phyloP scores from a whole-genome alignment of 2,329 filamentous ascomycete genomes.

The Calonectria leucothoes region DNA sequence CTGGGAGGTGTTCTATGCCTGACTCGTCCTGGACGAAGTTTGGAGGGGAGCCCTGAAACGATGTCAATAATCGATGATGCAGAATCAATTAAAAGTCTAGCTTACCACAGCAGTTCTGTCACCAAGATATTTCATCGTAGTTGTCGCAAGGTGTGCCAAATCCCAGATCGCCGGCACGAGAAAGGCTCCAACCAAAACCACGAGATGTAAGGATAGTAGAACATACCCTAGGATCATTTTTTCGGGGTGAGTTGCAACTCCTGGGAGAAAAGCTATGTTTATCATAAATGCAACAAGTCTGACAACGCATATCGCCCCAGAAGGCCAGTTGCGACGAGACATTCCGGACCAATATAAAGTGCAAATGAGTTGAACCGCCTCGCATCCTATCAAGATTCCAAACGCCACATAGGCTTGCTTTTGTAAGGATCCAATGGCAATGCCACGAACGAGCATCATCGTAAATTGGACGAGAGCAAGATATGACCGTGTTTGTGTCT shows the following conservation, averaged over 20 bases:
- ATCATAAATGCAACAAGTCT: constrained; percentile 30
- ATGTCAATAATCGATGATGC: too few species aligned
- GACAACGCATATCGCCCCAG: background rate
- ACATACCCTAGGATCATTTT: constrained; percentile 70
- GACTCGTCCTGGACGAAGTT: too few species aligned
- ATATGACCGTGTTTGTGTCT: constrained; percentile 62
- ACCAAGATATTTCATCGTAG: too few species aligned
- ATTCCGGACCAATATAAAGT: background rate
- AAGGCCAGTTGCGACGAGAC: background rate
- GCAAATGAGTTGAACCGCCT: constrained; percentile 11
- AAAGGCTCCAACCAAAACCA: constrained; percentile 54
- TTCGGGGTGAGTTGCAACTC: constrained; percentile 67
- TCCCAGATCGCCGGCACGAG: constrained; percentile 26
- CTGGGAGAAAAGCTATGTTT: constrained; percentile 64
- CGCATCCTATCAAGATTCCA: constrained; percentile 11
- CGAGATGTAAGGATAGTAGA: constrained; percentile 73
- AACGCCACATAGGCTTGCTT: constrained; percentile 11
- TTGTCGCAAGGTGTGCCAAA: constrained; percentile 7
- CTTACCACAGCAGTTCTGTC: too few species aligned
- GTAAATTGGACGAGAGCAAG: constrained; percentile 43
- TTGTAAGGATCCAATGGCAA: constrained; percentile 26
- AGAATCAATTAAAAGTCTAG: too few species aligned
- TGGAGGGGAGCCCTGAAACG: too few species aligned
- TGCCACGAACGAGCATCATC: constrained; percentile 23
- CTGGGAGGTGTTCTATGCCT: too few species aligned